phyloP scores from a whole-genome alignment of 192 early-diverging fungal species.

The Polychytrium aggregatum region DNA sequence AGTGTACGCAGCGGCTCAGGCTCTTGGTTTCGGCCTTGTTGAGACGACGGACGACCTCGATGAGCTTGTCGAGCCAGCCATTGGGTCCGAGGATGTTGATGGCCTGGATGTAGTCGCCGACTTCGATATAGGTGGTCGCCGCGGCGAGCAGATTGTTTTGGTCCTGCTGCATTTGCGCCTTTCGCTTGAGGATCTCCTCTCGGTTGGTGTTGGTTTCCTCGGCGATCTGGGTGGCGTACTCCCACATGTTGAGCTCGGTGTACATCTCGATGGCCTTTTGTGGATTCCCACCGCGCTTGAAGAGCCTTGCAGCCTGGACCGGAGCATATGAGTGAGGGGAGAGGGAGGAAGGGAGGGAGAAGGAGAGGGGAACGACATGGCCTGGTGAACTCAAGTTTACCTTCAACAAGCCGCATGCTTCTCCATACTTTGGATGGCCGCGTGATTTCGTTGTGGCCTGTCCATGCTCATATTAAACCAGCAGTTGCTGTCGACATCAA shows the following conservation, averaged over 20 bases:
- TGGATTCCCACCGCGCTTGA: constrained; percentile 27
- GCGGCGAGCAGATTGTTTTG: constrained; percentile 45
- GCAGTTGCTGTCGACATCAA: too few relatives aligned
- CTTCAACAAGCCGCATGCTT: too few relatives aligned
- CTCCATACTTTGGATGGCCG: too few relatives aligned
- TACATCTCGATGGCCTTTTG: constrained; percentile 50
- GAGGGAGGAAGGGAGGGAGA: too few relatives aligned
- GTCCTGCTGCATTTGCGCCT: constrained; percentile 43
- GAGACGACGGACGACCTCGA: constrained; percentile 34
- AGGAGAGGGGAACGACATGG: too few relatives aligned
- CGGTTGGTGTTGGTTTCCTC: constrained; percentile 28
- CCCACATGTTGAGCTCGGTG: constrained; percentile 47
- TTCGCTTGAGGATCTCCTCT: constrained; percentile 35
- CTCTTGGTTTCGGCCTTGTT: constrained; percentile 25
- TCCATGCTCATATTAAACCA: too few relatives aligned
- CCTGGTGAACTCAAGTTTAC: too few relatives aligned
- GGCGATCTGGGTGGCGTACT: constrained; percentile 40
- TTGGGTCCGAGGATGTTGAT: constrained; percentile 39
- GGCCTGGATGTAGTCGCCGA: constrained; percentile 43
- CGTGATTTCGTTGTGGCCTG: too few relatives aligned
- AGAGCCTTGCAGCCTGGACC: constrained; percentile 34
- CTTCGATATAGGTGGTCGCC: constrained; percentile 42
- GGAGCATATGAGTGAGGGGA: too few relatives aligned
- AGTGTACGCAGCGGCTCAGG: constrained; percentile 31
- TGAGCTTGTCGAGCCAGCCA: constrained; percentile 38